Base-by-base conservation (phyloP, 1,284 basidiomycete species). In the Trametes sp. region DNA sequence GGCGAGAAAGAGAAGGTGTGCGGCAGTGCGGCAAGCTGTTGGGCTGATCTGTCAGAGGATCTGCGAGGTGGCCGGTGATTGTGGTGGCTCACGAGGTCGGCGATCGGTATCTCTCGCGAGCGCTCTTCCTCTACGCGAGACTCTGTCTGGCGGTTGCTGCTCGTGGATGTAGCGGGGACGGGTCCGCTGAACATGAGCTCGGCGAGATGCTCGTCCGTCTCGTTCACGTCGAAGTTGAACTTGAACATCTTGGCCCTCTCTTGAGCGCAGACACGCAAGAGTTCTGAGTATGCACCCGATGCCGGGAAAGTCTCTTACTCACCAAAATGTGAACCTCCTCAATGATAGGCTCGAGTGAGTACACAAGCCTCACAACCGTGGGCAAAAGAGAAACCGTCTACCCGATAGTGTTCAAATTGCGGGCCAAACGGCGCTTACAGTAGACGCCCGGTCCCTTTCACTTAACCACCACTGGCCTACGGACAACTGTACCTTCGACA, bases 1-100 rank as follows among this genome's bases (percentile, higher is more conserved):
- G 85, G 84, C 0, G 90, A 90, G 67, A 85, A 89, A 0, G 88
- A 89, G 65, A 91, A 82, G 21, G 80, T 72, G 9, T 78, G 74
- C 1, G 89, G 88, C 19, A 90, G 75, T 5, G 75, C 69, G 55
- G 81, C 77, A 57, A 89, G 74, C 88, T 89, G 74, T 62, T 66
- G 72, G n/a, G 57, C 64, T 71, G 24, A 38, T 36, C 8, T 11
- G 52, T 41, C 11, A 62, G 55, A 26, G 11, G 11, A 6, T 36
- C 35, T 36, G 11, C n/a, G 21, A 14, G 10, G 21, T 0, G 28
- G 51, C 5, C 13, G 26, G 46, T 36, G 31, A 33, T 26, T 33
- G 23, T 46, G 21, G 45, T 35, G 56, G 74, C 76, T 67, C 62
- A 83, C 81, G 45, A 82, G 69, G 8, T 76, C 62, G 11, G 70